phyloP scores from a whole-genome alignment of 768 basidiomycete genomes.

The Tricholoma sp. region DNA sequence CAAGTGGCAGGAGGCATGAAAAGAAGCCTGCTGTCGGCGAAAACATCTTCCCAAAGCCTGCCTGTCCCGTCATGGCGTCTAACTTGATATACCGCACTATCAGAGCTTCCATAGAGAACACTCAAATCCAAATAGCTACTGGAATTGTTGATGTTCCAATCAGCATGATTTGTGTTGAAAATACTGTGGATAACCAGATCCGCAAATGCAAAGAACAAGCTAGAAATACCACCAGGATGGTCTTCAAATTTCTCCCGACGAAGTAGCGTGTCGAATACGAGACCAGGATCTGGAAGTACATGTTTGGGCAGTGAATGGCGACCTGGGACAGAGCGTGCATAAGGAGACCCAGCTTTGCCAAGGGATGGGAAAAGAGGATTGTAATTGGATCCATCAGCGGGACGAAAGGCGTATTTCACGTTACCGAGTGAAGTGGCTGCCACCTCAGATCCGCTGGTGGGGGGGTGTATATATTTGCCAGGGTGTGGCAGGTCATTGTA shows the following conservation, averaged over 20 bases:
- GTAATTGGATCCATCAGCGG: slow-evolving; percentile 59
- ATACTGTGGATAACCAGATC: slow-evolving; percentile 69
- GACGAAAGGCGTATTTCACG: slow-evolving; percentile 48
- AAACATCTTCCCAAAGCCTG: slow-evolving; percentile 59
- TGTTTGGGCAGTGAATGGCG: slow-evolving; percentile 34
- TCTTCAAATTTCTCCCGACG: slow-evolving; percentile 40
- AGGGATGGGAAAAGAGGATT: slow-evolving; percentile 49
- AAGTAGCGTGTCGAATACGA: slow-evolving; percentile 71
- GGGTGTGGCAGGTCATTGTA: slow-evolving; percentile 82
- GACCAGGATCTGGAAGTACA: slow-evolving; percentile 56
- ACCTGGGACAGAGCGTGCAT: slow-evolving; percentile 62
- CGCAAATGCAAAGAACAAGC: slow-evolving; percentile 76
- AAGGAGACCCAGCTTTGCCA: slow-evolving; percentile 59
- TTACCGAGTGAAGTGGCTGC: slow-evolving; percentile 4
- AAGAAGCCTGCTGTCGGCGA: slow-evolving; percentile 60
- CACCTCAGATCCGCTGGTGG: neutral
- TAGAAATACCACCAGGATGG: slow-evolving; percentile 68
- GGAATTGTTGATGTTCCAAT: slow-evolving; percentile 53
- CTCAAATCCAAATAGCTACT: slow-evolving; percentile 77
- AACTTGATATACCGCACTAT: slow-evolving; percentile 40
- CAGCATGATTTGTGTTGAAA: slow-evolving; percentile 51
- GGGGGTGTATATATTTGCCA: slow-evolving; percentile 37
- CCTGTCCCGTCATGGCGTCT: slow-evolving; percentile 65
- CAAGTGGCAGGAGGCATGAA: slow-evolving; percentile 70
- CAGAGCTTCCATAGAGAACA: slow-evolving; percentile 63